Conservation (phyloP, 176 grass and related monocot species). For the Hordeum vulgare region DNA sequence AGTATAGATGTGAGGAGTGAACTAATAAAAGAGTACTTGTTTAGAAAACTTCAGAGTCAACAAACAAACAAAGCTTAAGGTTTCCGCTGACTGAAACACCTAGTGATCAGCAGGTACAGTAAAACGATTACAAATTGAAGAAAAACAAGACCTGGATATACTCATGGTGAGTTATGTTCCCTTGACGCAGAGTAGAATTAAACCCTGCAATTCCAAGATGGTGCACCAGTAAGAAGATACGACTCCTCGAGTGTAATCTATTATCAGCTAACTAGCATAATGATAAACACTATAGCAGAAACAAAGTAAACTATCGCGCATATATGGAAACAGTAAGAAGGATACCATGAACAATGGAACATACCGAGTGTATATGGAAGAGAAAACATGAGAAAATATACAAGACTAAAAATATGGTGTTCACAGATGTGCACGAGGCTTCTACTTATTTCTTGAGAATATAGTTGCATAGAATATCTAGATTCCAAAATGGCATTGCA, state of each 20-base stretch:
- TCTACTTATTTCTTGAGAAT: not conserved
- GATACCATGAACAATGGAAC: not conserved
- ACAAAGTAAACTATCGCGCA: not conserved
- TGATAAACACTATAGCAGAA: not conserved
- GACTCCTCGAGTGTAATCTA: not conserved
- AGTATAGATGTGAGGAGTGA: not conserved
- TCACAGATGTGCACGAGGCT: not conserved
- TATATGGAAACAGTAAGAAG: not conserved
- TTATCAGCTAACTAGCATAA: not conserved
- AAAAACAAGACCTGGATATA: conserved; percentile 80
- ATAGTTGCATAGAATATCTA: not conserved
- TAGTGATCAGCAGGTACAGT: not conserved
- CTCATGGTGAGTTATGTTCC: conserved; percentile 93
- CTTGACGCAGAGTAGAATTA: conserved; percentile 85
- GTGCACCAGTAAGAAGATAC: conserved; percentile 9
- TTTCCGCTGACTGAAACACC: conserved; percentile 2
- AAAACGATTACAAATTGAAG: not conserved
- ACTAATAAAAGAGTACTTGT: not conserved
- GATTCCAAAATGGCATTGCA: not conserved
- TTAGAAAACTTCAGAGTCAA: not conserved
- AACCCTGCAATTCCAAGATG: conserved; percentile 54
- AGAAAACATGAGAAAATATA: not conserved
- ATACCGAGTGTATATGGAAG: not conserved
- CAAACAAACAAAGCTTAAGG: not conserved
- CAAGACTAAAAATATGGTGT: not conserved